Evolutionary conservation across 768 basidiomycete species (phyloP).

Genomic region (Suillus occidentalis): DNA sequence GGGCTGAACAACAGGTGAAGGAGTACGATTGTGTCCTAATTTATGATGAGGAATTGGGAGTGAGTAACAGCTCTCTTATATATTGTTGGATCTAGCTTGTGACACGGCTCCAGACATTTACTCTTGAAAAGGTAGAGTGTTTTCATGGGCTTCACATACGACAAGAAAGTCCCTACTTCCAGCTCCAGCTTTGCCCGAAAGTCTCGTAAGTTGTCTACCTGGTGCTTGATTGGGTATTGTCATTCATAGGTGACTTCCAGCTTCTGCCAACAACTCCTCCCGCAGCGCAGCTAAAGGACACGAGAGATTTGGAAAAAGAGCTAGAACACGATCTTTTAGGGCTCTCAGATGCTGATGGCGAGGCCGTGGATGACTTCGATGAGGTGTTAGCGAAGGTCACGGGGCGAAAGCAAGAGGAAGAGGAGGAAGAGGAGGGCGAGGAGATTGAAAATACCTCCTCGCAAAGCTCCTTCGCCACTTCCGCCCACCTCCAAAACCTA

Average conservation of each 20-base stretch:
- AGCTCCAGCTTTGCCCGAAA: slow-evolving; percentile 19
- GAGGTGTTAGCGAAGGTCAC: slow-evolving; percentile 36
- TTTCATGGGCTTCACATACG: slow-evolving; percentile 54
- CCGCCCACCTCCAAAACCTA: slow-evolving; percentile 36
- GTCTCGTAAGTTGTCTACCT: slow-evolving; percentile 22
- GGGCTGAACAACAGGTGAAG: slow-evolving; percentile 57
- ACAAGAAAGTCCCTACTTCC: slow-evolving; percentile 40
- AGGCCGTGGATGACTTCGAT: slow-evolving; percentile 46
- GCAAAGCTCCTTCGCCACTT: slow-evolving; percentile 25
- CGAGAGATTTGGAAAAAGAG: slow-evolving; percentile 29
- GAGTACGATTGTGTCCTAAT: slow-evolving; percentile 79
- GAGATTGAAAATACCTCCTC: slow-evolving; percentile 22
- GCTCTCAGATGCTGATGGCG: slow-evolving; percentile 38
- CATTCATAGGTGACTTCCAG: slow-evolving; percentile 15
- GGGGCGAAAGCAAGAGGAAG: slow-evolving; percentile 26
- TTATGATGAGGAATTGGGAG: slow-evolving; percentile 73
- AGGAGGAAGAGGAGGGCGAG: slow-evolving; percentile 35
- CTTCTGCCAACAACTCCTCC: slow-evolving; percentile 19
- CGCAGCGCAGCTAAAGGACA: slow-evolving; percentile 31
- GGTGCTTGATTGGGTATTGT: background rate
- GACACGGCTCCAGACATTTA: slow-evolving; percentile 53
- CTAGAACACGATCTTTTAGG: slow-evolving; percentile 27
- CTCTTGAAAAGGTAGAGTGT: slow-evolving; percentile 75
- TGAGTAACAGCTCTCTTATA: slow-evolving; percentile 33
- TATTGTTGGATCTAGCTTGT: slow-evolving; percentile 12